Evolutionary conservation across 306 rosid species (phyloP), one percentile per base, ranked within the genome.

Genomic region (Quercus alba): DNA sequence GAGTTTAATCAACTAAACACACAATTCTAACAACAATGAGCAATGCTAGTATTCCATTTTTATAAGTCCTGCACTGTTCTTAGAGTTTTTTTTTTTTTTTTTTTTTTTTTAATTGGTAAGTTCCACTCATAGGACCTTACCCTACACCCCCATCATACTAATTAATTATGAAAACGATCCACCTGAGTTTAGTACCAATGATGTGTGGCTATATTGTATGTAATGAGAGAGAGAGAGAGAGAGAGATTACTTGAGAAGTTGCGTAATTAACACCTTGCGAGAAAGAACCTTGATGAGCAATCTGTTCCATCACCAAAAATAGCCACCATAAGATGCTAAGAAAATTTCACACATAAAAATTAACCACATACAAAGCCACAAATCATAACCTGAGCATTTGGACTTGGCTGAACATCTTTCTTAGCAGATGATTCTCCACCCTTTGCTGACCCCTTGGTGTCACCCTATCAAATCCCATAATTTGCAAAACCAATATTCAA

Each of bases 371-470:
- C 46, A 67, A 46, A 81, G 46, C 21, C 76, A 52, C 28, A 66
- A 51, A 12, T 5, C 21, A 23, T 15, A 74, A 96, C 99, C 98
- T 93, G 99, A 80, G 91, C 62, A 83, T 82, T 88, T 30, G 91
- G 80, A 76, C 81, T 88, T 70, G 91, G 80, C 81, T 91, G 97
- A 86, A 69, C 89, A 54, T 93, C 97, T 78, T 89, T 93, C 85
- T 89, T 93, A 46, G 86, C 77, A 78, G 98, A 91, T 44, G 89
- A 9, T 2, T 96, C 99, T 78, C 98, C 99, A 79, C 91, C 91
- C 85, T 93, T 96, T 23, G 87, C 92, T 3, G 94, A 88, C 14
- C 97, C 98, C 90, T 91, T 96, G 19, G 99, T 89, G 81, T 96
- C 99, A 80, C 97, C 87, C n/a, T n/a, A n/a, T n/a, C n/a, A n/a